phyloP scores from a whole-genome alignment of 768 basidiomycete species.

The Pleurotus tuoliensis region DNA sequence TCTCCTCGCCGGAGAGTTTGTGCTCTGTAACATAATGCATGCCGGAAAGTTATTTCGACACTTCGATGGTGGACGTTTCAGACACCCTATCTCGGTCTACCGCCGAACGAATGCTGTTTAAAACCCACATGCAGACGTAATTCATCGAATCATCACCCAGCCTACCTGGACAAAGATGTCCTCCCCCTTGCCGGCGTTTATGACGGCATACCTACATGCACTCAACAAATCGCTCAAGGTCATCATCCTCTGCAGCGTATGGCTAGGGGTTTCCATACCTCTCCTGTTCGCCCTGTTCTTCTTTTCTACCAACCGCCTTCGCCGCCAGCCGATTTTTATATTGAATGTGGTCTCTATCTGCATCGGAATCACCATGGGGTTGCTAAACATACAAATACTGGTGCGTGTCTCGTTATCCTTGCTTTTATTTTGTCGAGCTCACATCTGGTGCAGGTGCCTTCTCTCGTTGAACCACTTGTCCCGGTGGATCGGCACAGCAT shows the following conservation, averaged over 20 bases:
- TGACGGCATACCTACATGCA: background rate
- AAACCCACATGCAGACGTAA: too few species aligned
- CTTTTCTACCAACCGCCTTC: slow-evolving; percentile 14
- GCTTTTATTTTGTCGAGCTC: background rate
- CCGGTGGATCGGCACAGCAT: background rate
- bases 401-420: background rate
- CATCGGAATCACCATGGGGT: slow-evolving; percentile 14
- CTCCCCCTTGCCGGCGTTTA: too few species aligned
- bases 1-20: too few species aligned
- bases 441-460: background rate
- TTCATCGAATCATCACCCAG: too few species aligned
- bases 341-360: slow-evolving; percentile 17
- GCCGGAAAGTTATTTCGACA: too few species aligned
- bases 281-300: slow-evolving; percentile 18
- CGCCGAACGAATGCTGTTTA: too few species aligned
- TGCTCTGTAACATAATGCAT: too few species aligned
- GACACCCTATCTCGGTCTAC: too few species aligned
- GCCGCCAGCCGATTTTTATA: slow-evolving; percentile 17
- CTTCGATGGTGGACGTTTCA: too few species aligned
- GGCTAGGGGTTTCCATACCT: background rate
- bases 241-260: background rate
- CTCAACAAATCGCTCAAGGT: background rate
- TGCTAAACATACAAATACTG: slow-evolving; percentile 12
- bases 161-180: too few species aligned
- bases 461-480: slow-evolving; percentile 1